phyloP scores from a whole-genome alignment of 2,329 filamentous ascomycete species.

The Ophiostoma sp. region DNA sequence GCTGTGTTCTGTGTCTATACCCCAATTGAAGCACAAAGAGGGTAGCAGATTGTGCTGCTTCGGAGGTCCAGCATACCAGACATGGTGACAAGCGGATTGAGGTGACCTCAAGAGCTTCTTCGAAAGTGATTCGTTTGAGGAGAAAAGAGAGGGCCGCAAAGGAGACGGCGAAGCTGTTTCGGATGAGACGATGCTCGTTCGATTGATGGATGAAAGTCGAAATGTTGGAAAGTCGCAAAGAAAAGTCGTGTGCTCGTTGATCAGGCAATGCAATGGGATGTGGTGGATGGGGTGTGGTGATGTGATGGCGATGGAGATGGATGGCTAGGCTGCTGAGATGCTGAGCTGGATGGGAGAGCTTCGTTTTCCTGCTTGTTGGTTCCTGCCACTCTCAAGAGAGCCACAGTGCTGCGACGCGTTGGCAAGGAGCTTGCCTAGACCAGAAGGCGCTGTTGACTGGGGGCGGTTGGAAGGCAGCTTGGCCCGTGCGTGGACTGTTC shows the following conservation, averaged over 20 bases:
- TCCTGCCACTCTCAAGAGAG: neutral
- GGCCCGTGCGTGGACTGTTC: slow-evolving; percentile 28
- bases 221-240: neutral
- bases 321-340: slow-evolving; percentile 25
- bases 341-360: slow-evolving; percentile 33
- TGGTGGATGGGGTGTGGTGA: slow-evolving; percentile 8
- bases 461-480: neutral
- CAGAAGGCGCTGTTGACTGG: slow-evolving; percentile 24
- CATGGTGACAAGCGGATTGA: slow-evolving; percentile 46
- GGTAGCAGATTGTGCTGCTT: no score
- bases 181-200: neutral
- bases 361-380: slow-evolving; percentile 30
- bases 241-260: neutral
- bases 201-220: neutral
- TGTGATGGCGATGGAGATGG: slow-evolving; percentile 15
- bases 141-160: neutral
- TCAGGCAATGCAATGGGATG: neutral
- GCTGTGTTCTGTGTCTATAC: neutral
- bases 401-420: slow-evolving; percentile 36
- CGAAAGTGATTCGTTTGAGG: neutral
- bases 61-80: slow-evolving; percentile 46
- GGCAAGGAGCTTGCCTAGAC: slow-evolving; percentile 40
- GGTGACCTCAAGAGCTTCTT: slow-evolving; percentile 20
- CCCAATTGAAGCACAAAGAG: neutral
- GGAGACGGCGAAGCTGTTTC: neutral